Percentiles rank a stretch among this genome's conserved stretches.
These are phyloP conservation scores for Hygrocybe coccinea DNA, from an alignment of 768 basidiomycete species.

Conservation along the genomic window DNA sequence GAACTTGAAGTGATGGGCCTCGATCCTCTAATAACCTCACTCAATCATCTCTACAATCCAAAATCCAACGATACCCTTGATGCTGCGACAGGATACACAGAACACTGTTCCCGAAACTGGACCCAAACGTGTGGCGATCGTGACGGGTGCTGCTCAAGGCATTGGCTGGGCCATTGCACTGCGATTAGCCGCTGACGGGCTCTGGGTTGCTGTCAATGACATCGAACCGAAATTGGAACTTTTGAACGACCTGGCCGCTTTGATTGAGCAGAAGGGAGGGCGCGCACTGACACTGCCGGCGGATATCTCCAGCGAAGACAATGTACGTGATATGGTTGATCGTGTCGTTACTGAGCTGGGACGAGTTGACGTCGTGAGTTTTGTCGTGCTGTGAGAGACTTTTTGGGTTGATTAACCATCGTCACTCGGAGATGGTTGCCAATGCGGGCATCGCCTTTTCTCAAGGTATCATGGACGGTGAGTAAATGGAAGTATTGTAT, in stretches of 20 bases:
- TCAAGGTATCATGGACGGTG: conserved; percentile 14
- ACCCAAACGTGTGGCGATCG: conserved; percentile 20
- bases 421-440: conserved; percentile 29
- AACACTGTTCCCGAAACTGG: too few relatives aligned
- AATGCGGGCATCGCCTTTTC: conserved; percentile 27
- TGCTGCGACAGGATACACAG: too few relatives aligned
- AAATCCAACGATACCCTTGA: too few relatives aligned
- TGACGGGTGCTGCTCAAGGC: conserved; percentile 33
- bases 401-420: neutral
- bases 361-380: conserved; percentile 25
- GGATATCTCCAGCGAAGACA: conserved; percentile 26
- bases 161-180: conserved; percentile 32
- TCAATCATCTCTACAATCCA: too few relatives aligned
- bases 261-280: conserved; percentile 19
- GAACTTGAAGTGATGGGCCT: too few relatives aligned
- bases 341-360: conserved; percentile 17
- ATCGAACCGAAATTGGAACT: conserved; percentile 16
- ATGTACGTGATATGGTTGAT: conserved; percentile 28
- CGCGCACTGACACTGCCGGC: conserved; percentile 17
- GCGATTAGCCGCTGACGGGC: conserved; percentile 30
- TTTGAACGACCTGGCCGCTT: conserved; percentile 21
- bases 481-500: neutral
- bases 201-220: conserved; percentile 29
- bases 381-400: too few relatives aligned
- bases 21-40: too few relatives aligned